Evolutionary conservation across 1,284 basidiomycete genomes (phyloP).

Genomic region (Ceratobasidium sp.): DNA sequence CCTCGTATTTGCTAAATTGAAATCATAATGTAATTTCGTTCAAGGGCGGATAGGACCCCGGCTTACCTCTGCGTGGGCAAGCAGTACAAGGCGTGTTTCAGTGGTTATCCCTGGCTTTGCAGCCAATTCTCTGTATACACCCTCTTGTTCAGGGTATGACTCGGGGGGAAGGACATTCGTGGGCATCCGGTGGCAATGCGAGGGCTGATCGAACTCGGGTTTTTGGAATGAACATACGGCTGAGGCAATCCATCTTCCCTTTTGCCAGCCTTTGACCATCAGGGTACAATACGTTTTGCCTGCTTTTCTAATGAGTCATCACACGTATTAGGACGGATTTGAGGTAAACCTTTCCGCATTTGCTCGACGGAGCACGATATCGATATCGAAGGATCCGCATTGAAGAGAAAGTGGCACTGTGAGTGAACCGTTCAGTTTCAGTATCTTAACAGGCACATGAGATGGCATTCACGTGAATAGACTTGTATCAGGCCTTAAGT

Average conservation of each 20-base stretch:
- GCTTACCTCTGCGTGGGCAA: too few species aligned
- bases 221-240: conserved; percentile 86
- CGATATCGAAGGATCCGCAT: conserved; percentile 76
- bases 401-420: conserved; percentile 82
- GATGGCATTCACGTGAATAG: conserved; percentile 67
- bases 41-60: too few species aligned
- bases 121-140: conserved; percentile 55
- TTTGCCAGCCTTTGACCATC: conserved; percentile 78
- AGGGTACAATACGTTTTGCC: conserved; percentile 79
- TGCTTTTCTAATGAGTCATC: background rate
- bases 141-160: conserved; percentile 66
- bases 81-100: too few species aligned
- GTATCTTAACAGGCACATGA: too few species aligned
- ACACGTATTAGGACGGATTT: too few species aligned
- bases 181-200: conserved; percentile 70
- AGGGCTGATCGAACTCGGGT: conserved; percentile 77
- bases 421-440: too few species aligned
- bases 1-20: conserved; percentile 65
- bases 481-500: conserved; percentile 57
- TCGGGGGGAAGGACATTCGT: conserved; percentile 62
- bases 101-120: conserved; percentile 51
- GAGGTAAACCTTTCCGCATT: conserved; percentile 61
- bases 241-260: conserved; percentile 78
- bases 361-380: conserved; percentile 87
- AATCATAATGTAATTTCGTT: too few species aligned